Base-by-base conservation (phyloP, 2,329 filamentous ascomycete species). In the Fusarium oligoseptatum region DNA sequence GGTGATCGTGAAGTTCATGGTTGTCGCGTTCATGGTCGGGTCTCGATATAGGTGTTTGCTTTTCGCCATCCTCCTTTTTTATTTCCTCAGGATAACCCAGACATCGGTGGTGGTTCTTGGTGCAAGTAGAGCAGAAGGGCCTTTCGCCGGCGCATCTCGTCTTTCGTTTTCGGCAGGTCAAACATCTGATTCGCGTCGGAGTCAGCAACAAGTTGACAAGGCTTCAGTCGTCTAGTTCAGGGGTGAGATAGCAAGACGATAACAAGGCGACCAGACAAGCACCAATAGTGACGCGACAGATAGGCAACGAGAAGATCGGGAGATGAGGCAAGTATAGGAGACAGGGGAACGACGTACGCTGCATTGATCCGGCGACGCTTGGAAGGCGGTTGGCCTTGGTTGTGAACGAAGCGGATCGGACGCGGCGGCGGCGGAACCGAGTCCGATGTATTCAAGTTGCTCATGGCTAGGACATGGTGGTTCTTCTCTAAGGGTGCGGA, bases 361-460 rank as follows among this genome's bases (percentile, higher is more conserved):
- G 93, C 92, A 84, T 92, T 94, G 79, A 96, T 94, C 78, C 94
- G 88, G 80, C 94, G 89, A 77, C 93, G 88, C 83, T 95, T 96
- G 29, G 92, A 92, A 71, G 94, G 93, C 58, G 94, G 94, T 75
- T 94, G 92, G 72, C 94, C 93, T 83, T 95, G 93, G 79, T 92
- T 95, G 74, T 94, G 93, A 77, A 96, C 93, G 82, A 95, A 96
- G 77, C 93, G 92, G 76, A 94, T 94, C 81, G 89, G 88, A 82
- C 89, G 91, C 66, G 65, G 72, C 52, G 85, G 87, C 55, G 85
- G 82, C 67, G 86, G 80, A 74, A 74, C 78, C 84, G 79, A 77
- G 68, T 83, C 81, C 77, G 80, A 78, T 77, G 80, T 79, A 72
- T 86, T 86, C 77, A 85, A 80, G 67, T 85, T 84, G 74, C 85